phyloP scores from a whole-genome alignment of 345 rosid species.

The Nasturtium officinale region DNA sequence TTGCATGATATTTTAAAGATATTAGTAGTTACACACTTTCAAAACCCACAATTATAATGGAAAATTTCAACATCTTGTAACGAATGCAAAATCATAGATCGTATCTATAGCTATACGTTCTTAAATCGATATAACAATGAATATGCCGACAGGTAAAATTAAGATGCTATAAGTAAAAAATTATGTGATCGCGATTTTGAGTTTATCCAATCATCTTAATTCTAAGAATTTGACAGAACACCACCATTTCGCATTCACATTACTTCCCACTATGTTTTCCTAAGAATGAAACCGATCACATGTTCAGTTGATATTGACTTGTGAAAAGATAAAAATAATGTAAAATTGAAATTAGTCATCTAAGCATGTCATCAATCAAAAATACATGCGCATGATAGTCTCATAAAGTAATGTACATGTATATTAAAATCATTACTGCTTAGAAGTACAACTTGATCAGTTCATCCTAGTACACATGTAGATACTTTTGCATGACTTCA shows the following conservation, averaged over 20 bases:
- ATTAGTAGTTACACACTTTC: slow-evolving; percentile 6
- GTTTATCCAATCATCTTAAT: neutral
- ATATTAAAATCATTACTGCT: slow-evolving; percentile 17
- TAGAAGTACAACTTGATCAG: slow-evolving; percentile 25
- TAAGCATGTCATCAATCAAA: slow-evolving; percentile 25
- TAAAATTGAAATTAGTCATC: slow-evolving; percentile 1
- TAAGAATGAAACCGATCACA: slow-evolving; percentile 19
- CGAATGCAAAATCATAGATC: neutral
- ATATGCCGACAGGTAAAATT: neutral
- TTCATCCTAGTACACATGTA: neutral
- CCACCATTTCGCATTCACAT: slow-evolving; percentile 25
- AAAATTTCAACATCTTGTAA: neutral
- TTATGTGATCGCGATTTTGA: neutral
- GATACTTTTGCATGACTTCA: neutral
- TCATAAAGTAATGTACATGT: slow-evolving; percentile 12
- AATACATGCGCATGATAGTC: slow-evolving; percentile 33
- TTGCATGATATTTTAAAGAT: slow-evolving; percentile 17
- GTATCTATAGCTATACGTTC: slow-evolving; percentile 8
- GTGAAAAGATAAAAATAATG: neutral
- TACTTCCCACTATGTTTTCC: slow-evolving; percentile 9
- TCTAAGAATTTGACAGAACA: slow-evolving; percentile 6
- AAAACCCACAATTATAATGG: neutral
- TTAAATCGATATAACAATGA: neutral
- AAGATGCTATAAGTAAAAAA: neutral
- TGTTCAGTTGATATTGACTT: slow-evolving; percentile 7